Conservation (phyloP, 805 yeast species). For the Starmerella khaoyaiensis region DNA sequence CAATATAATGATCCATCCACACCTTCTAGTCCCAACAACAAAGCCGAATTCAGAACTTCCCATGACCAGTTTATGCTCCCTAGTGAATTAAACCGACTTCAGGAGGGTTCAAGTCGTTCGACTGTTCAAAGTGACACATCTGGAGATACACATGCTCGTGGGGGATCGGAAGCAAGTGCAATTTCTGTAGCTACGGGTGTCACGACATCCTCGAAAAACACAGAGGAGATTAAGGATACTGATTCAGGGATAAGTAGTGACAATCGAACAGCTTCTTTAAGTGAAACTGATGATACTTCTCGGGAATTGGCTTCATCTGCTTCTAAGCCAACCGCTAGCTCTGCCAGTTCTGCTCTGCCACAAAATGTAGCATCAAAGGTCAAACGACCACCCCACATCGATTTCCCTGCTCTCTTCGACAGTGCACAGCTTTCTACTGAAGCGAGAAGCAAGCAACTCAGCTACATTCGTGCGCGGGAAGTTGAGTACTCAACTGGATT, state of each 20-base stretch:
- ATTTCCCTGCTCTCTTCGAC: slow-evolving; percentile 25
- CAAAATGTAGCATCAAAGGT: slow-evolving; percentile 15
- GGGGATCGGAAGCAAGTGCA: slow-evolving; percentile 6
- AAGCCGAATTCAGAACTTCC: no score
- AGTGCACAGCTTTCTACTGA: slow-evolving; percentile 19
- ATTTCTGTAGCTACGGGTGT: slow-evolving; percentile 10
- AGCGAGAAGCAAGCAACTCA: slow-evolving; percentile 24
- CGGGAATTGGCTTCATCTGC: no score
- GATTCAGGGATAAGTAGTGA: slow-evolving; percentile 1
- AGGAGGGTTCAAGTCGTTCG: no score
- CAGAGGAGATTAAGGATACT: neutral
- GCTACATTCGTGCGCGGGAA: slow-evolving; percentile 25
- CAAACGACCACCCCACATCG: slow-evolving; percentile 26
- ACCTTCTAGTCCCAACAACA: no score
- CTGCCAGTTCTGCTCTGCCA: neutral
- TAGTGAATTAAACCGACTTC: slow-evolving; percentile 14
- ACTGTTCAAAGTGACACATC: slow-evolving; percentile 1
- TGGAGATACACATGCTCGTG: slow-evolving; percentile 1
- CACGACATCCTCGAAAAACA: neutral
- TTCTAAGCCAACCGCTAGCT: neutral
- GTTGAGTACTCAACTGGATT: slow-evolving; percentile 27
- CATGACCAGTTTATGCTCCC: slow-evolving; percentile 13
- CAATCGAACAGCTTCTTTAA: no score
- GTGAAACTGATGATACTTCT: no score
- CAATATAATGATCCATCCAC: no score